phyloP scores from a whole-genome alignment of 2,329 filamentous ascomycete species.

The Fusarium sp. region DNA sequence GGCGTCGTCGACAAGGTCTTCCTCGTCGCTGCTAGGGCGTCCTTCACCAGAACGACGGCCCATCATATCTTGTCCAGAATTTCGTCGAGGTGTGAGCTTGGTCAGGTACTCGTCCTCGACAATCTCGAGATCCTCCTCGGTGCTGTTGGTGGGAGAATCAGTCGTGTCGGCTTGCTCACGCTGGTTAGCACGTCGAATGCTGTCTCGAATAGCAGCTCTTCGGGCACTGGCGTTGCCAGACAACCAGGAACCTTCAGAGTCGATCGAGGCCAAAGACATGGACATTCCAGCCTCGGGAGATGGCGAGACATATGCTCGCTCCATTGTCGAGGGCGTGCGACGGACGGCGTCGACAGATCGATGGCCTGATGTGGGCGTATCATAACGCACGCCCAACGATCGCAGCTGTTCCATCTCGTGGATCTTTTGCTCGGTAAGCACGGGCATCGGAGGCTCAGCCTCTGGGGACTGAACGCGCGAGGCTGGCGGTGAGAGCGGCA shows the following conservation, averaged over 20 bases:
- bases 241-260: conserved; percentile 96
- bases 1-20: conserved; percentile 54
- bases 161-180: conserved; percentile 46
- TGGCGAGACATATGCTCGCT: conserved; percentile 40
- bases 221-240: conserved; percentile 71
- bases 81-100: conserved; percentile 49
- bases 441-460: conserved; percentile 56
- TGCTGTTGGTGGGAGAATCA: conserved; percentile 51
- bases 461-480: conserved; percentile 83
- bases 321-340: conserved; percentile 35
- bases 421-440: conserved; percentile 42
- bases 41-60: conserved; percentile 59
- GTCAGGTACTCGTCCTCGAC: conserved; percentile 77
- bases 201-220: conserved; percentile 56
- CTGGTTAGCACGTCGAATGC: conserved; percentile 46
- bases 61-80: conserved; percentile 40
- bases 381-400: conserved; percentile 50
- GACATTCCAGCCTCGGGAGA: conserved; percentile 72
- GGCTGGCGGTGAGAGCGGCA: conserved; percentile 83
- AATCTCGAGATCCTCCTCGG: conserved; percentile 69
- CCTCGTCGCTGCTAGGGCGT: conserved; percentile 67
- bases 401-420: conserved; percentile 40
- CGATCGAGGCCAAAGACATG: conserved; percentile 89
- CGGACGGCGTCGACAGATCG: conserved; percentile 48
- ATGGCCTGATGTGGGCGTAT: conserved; percentile 57